phyloP scores from a whole-genome alignment of 805 yeast species.

The Priceomyces carsonii region DNA sequence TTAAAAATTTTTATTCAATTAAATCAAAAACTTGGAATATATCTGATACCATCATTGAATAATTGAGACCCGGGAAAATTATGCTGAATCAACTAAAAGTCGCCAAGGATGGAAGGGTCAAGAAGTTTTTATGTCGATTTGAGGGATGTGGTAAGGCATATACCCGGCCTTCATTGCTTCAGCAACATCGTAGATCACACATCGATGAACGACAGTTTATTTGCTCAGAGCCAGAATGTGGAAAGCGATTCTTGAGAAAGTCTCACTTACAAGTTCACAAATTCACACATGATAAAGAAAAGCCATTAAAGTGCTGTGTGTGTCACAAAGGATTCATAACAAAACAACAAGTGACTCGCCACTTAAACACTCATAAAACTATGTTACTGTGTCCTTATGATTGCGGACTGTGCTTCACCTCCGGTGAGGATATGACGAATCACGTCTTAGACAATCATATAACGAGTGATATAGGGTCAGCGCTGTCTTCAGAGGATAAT shows the following conservation, averaged over 20 bases:
- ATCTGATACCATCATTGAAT: no score
- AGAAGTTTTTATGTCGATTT: neutral
- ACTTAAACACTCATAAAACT: neutral
- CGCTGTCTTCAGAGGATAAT: no score
- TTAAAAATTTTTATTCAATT: no score
- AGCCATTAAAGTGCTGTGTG: neutral
- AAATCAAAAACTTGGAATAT: no score
- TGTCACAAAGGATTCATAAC: neutral
- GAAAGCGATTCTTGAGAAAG: neutral
- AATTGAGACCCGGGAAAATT: no score
- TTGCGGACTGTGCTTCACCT: no score
- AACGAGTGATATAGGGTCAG: no score
- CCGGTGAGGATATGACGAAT: no score
- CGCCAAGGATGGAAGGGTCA: no score
- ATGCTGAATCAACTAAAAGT: no score
- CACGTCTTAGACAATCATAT: no score
- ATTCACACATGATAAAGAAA: neutral
- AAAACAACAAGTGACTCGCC: neutral
- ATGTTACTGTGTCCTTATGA: neutral
- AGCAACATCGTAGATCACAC: slow-evolving; percentile 1
- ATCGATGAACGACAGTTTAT: neutral
- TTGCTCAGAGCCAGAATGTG: neutral
- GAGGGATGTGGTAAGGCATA: neutral
- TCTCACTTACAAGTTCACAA: slow-evolving; percentile 1
- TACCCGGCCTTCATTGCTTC: neutral